A percentile compares a stretch with the other conserved stretches of the same genome.
Evolutionary conservation across 176 grass and related monocot species (phyloP).

Genomic region (Rhipidocladum racemiflorum): DNA sequence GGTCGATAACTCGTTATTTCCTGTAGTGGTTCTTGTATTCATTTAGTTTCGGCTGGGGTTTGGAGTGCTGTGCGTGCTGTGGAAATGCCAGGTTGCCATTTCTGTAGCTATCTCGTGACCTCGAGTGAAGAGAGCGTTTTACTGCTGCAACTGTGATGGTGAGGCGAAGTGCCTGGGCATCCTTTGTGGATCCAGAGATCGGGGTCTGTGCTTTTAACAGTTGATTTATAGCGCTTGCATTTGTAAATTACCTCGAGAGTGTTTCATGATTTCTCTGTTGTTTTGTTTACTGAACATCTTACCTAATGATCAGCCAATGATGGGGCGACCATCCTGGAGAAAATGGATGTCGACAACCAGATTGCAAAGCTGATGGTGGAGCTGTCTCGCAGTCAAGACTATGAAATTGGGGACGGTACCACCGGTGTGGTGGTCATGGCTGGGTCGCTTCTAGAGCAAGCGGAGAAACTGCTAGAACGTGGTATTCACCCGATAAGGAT

Average conservation of each 20-base stretch:
- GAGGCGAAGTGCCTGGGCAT: background rate
- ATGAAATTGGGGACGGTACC: slow-evolving; percentile 82
- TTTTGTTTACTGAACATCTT: slow-evolving; percentile 3
- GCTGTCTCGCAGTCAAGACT: slow-evolving; percentile 71
- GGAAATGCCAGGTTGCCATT: background rate
- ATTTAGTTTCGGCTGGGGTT: background rate
- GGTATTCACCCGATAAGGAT: slow-evolving; percentile 78
- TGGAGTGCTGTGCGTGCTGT: background rate
- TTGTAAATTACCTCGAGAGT: background rate
- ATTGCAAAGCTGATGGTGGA: slow-evolving; percentile 85
- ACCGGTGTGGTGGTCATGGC: slow-evolving; percentile 78
- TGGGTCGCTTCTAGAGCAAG: slow-evolving; percentile 63
- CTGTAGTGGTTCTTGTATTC: background rate
- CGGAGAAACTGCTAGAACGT: slow-evolving; percentile 67
- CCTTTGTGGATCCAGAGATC: background rate
- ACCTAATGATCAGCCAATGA: slow-evolving; percentile 56
- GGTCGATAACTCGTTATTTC: background rate
- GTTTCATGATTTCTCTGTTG: background rate
- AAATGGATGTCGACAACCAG: slow-evolving; percentile 88
- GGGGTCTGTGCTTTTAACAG: background rate
- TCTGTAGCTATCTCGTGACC: background rate
- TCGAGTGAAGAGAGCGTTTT: background rate
- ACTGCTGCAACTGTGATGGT: background rate
- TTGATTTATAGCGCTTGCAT: background rate
- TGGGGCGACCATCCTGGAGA: slow-evolving; percentile 74